Evolutionary conservation across 805 yeast species (phyloP), one percentile per base, ranked within the genome.

Genomic region (Monosporozyma yasuniensis): DNA sequence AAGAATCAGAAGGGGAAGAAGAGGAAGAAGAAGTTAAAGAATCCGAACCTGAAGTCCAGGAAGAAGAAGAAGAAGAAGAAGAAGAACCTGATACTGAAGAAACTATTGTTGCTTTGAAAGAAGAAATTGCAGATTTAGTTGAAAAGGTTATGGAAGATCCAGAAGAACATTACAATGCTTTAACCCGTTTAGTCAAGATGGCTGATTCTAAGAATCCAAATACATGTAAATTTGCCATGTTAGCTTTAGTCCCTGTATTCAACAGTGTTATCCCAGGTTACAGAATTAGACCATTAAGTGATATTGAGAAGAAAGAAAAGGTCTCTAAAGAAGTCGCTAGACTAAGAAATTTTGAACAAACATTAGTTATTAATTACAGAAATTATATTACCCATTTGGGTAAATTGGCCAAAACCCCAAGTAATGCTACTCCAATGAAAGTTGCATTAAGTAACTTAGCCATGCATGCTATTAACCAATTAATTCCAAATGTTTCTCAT

Each of bases 251-350:
- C 2, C 87, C 95, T 0, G 86, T 88, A 3, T 87, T 87, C 74
- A 87, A 87, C 58, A 77, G 84, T 50, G 77, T 93, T 44, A 81
- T 93, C 1, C 99, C 99, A 1, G 83, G 93, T 7, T 91, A 91
- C 67, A 78, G 82, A 52, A 88, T 91, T 48, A 76, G 96, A 63
- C 84, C 95, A 2, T 72, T 93, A 47, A 75, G 88, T 2, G 97
- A 88, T 16, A 67, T 78, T 0, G 98, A 91, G 65, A 80, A 80
- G 65, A 77, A 79, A 53, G 96, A 88, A 59, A 87, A 81, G 58
- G 95, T 88, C 3, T 72, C 90, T 12, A 86, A 77, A 61, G 99
- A 93, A 19, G 84, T 93, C 32, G 83, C 86, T 16, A 79, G 76
- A 59, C 65, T 85, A 57, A 77, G 99, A 62, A 75, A 73, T 52